These are phyloP conservation scores for Globisporangium takayamanum DNA, from an alignment of 352 stramenopile species.

Conservation along the genomic window DNA sequence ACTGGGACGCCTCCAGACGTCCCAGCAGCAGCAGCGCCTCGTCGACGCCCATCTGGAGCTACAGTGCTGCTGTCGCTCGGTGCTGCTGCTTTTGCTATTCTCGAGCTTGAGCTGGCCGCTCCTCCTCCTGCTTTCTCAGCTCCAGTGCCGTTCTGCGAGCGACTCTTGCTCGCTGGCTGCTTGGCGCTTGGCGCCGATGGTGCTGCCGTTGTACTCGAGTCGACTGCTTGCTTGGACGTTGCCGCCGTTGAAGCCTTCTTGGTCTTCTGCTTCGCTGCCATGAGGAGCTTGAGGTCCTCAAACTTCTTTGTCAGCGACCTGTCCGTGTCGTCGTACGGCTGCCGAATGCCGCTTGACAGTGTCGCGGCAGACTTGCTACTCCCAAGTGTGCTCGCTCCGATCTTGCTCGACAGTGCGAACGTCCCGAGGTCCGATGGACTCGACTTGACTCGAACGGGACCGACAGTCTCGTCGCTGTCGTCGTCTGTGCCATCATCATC, in stretches of 20 bases:
- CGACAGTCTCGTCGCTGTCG: slow-evolving; percentile 7
- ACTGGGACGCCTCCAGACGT: slow-evolving; percentile 1
- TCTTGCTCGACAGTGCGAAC: slow-evolving; percentile 3
- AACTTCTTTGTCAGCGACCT: slow-evolving; percentile 50
- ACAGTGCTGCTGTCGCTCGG: background rate
- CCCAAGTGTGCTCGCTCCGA: slow-evolving; percentile 1
- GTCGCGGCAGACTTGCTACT: slow-evolving; percentile 16
- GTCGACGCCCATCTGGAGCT: background rate
- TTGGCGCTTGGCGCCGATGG: background rate
- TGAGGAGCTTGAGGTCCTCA: slow-evolving; percentile 50
- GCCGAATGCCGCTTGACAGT: slow-evolving; percentile 3
- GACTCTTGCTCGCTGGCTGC: background rate
- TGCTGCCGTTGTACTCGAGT: background rate
- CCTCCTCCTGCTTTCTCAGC: no score
- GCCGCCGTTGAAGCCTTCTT: background rate
- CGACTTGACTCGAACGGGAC: slow-evolving; percentile 5
- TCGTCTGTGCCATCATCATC: slow-evolving; percentile 12
- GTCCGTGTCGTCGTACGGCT: slow-evolving; percentile 7
- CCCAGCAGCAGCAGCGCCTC: background rate
- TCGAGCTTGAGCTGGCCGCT: no score
- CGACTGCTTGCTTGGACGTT: background rate
- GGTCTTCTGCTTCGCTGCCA: slow-evolving; percentile 33
- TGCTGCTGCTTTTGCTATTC: background rate
- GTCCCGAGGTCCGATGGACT: slow-evolving; percentile 10
- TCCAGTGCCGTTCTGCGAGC: background rate